A percentile compares a stretch with the other conserved stretches of the same genome.
These are phyloP conservation scores for Pestalotiopsis sp. DNA, from an alignment of 2,329 filamentous ascomycete genomes.

Conservation along the genomic window DNA sequence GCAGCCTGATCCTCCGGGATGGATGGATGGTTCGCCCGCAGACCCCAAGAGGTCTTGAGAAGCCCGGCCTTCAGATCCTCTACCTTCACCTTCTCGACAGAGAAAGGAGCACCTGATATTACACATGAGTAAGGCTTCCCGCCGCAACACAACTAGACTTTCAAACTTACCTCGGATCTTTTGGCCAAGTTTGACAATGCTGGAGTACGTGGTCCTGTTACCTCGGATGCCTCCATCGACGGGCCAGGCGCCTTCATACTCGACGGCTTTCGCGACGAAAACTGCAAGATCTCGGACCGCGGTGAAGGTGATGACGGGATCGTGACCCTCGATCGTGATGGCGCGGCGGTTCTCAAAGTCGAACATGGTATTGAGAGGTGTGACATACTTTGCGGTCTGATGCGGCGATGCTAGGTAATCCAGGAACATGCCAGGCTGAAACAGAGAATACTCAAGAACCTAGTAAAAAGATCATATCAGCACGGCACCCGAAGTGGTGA, in stretches of 20 bases:
- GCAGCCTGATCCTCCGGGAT: slow-evolving; percentile 36
- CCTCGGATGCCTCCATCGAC: slow-evolving; percentile 41
- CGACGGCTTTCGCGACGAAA: slow-evolving; percentile 40
- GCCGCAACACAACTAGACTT: neutral
- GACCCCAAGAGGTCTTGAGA: slow-evolving; percentile 42
- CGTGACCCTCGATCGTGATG: slow-evolving; percentile 42
- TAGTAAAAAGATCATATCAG: slow-evolving; percentile 23
- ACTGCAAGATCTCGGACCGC: slow-evolving; percentile 43
- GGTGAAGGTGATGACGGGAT: slow-evolving; percentile 45
- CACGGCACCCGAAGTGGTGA: neutral
- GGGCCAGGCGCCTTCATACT: slow-evolving; percentile 46
- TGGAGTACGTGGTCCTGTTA: slow-evolving; percentile 31
- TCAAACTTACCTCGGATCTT: slow-evolving; percentile 36
- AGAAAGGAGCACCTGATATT: slow-evolving; percentile 34
- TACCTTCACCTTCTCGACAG: slow-evolving; percentile 44
- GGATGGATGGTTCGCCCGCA: slow-evolving; percentile 27
- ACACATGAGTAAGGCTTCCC: slow-evolving; percentile 14
- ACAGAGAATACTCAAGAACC: slow-evolving; percentile 59
- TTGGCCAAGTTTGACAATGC: slow-evolving; percentile 41
- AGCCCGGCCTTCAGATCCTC: slow-evolving; percentile 48
- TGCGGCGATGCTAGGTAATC: slow-evolving; percentile 57
- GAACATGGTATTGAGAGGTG: slow-evolving; percentile 37
- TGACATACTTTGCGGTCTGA: slow-evolving; percentile 45
- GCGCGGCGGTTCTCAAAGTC: slow-evolving; percentile 43
- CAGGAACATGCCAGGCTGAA: slow-evolving; percentile 56